Evolutionary conservation across 2,329 filamentous ascomycete species (phyloP), one percentile per base, ranked within the genome.

Genomic region (Neofusicoccum parvum): DNA sequence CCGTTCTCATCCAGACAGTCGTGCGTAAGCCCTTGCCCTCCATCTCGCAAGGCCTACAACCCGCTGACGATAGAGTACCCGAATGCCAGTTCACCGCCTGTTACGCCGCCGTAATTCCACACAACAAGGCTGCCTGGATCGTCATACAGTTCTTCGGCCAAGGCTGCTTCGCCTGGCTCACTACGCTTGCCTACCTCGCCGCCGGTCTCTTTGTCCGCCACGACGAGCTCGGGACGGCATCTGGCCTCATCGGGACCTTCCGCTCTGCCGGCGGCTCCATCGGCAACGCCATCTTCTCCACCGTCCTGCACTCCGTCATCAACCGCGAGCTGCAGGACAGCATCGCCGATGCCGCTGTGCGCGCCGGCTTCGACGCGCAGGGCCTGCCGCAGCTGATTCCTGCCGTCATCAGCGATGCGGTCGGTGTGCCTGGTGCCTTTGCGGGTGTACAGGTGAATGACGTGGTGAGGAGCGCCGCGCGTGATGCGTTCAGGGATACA

Each of bases 351-450:
- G 73, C 73, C 0, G 76, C 76, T 20, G 39, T 75, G 4, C 53
- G 54, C 5, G 69, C 68, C 6, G 75, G 74, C 1, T 60, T 48
- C 17, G 41, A 37, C 0, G 66, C 60, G 1, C 12, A 36, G 3
- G 11, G 43, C n/a, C 7, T 60, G 7, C 11, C n/a, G 9, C 15
- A 32, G 14, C 69, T 78, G 32, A 70, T 75, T 14, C 73, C 73
- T 0, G 72, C 72, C 5, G 72, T 74, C 2, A 72, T 72, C 32
- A 58, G 73, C 51, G 74, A 72, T 41, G 71, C 76, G 3, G 62
- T 74, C 20, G 75, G 74, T 15, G 70, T 74, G 17, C 72, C 72
- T 2, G 67, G 64, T 1, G 23, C 41, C 6, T 12, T 46, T 34
- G 66, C 68, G 1, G 65, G 69, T 15, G 62, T 68, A 10, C 64